Base-by-base conservation (phyloP, 1,284 basidiomycete genomes). In the Rhizoctonia solani region DNA sequence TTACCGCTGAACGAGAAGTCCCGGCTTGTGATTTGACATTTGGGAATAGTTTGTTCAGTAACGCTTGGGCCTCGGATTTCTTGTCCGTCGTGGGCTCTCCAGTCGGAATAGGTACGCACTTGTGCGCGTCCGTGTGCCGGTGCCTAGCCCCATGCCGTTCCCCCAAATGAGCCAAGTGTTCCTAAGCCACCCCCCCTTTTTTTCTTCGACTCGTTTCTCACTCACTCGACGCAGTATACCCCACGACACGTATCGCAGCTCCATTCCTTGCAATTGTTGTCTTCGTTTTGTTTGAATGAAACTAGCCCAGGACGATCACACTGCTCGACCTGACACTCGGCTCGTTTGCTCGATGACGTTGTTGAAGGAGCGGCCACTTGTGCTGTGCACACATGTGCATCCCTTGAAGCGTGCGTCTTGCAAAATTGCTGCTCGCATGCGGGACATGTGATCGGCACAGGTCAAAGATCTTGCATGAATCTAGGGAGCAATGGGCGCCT, bases 211-310 rank as follows among this genome's bases (percentile, higher is more conserved):
- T 49, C 21, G n/a, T 19, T 21, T n/a, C 27, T n/a, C 67, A 75
- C 75, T 71, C 78, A 90, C 89, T 80, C 75, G 54, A 82, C 81
- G 74, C 89, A 92, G 74, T 86, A 90, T 3, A 83, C 79, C 42
- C 78, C 77, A 4, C 77, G 74, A 73, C 89, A 90, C n/a, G 54
- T 37, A 39, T 55, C 29, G 30, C 68, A 61, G 39, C 66, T 53
- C 59, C 61, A 49, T 47, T 72, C 39, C 77, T 76, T 6, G 78
- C 69, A 30, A 76, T 68, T 21, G 72, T 76, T 1, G 73, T 78
- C 67, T 80, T 44, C 19, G 41, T 44, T 5, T 21, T n/a, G 41
- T 16, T 16, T 76, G 32, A 34, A 34, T 11, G 32, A 34, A 34
- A 34, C 32, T 14, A 65, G 73, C 90, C 92, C 42, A 74, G 74